These are phyloP conservation scores for Climacium dendroides DNA, from an alignment of 225 moss, liverwort and hornwort species.

Conservation along the genomic window DNA sequence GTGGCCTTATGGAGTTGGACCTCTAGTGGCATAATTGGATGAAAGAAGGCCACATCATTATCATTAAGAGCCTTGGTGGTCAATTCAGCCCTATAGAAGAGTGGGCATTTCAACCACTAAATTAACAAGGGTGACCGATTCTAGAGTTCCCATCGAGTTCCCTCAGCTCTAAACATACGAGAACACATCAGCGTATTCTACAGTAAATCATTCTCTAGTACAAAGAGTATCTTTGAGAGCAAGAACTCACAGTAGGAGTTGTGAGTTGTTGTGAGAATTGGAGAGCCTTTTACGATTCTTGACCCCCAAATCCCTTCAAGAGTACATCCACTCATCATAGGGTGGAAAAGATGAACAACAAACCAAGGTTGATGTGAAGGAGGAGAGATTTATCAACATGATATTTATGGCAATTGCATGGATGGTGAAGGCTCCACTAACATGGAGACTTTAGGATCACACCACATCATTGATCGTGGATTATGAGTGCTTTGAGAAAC, in stretches of 20 bases:
- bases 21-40: conserved; percentile 74
- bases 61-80: no score
- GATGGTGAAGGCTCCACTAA: conserved; percentile 18
- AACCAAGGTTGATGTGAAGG: not conserved
- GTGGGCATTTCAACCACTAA: no score
- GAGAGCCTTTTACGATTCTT: conserved; percentile 53
- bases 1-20: conserved; percentile 70
- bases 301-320: conserved; percentile 52
- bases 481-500: no score
- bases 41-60: conserved; percentile 71
- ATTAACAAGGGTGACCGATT: no score
- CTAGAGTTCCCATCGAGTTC: no score
- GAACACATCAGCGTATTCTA: no score
- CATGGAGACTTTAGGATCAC: conserved; percentile 13
- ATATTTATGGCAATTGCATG: not conserved
- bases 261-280: conserved; percentile 58
- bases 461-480: no score
- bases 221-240: no score
- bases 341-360: conserved; percentile 39
- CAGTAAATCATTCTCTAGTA: no score
- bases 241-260: no score
- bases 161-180: not conserved
- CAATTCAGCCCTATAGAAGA: no score
- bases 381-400: conserved; percentile 11
- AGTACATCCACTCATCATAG: conserved; percentile 46